Evolutionary conservation across 129 eudicot genomes (phyloP).

Genomic region (Dittrichia graveolens): DNA sequence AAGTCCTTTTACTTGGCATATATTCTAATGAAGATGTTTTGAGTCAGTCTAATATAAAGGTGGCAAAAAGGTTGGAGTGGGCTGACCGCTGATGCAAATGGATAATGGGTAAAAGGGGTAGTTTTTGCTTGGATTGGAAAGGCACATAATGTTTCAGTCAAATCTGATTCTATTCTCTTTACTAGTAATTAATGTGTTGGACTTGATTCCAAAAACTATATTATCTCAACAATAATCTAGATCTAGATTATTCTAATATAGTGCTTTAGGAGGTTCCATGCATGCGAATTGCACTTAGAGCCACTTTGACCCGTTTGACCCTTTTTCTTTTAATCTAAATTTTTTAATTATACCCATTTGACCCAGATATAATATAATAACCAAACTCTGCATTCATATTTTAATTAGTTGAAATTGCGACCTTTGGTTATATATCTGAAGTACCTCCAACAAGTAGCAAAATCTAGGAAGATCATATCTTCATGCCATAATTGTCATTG

Average conservation of each 20-base stretch:
- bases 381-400: too few species aligned
- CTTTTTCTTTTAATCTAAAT: too few species aligned
- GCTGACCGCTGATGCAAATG: not conserved
- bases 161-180: not conserved
- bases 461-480: too few species aligned
- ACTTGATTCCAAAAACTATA: not conserved
- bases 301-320: not conserved
- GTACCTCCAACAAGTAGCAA: too few species aligned
- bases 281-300: not conserved
- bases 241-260: not conserved
- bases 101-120: not conserved
- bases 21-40: not conserved
- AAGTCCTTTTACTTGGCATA: not conserved
- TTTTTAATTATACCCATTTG: too few species aligned
- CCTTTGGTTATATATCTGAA: too few species aligned
- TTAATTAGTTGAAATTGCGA: too few species aligned
- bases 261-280: too few species aligned
- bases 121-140: not conserved
- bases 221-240: not conserved
- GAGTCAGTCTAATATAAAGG: not conserved
- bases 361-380: too few species aligned
- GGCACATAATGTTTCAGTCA: not conserved
- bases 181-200: too few species aligned
- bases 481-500: too few species aligned
- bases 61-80: not conserved